These are phyloP conservation scores for Priceomyces melissophilus DNA, from an alignment of 805 yeast genomes.

Conservation along the genomic window DNA sequence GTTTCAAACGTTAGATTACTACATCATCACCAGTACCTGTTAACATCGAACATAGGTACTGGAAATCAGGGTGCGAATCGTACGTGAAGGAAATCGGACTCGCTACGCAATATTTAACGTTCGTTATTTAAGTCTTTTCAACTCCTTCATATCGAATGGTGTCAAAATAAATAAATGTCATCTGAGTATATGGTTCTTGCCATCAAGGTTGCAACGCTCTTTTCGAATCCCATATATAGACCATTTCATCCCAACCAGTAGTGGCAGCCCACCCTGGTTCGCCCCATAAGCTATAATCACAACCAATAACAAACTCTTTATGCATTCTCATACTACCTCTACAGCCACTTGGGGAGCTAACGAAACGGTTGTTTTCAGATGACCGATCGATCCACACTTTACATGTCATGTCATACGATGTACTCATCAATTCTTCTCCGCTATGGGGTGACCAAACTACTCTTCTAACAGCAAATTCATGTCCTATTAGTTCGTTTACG, in stretches of 20 bases:
- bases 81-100: no score
- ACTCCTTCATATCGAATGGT: no score
- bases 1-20: no score
- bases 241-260: conserved; percentile 96
- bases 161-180: no score
- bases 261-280: conserved; percentile 93
- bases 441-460: conserved; percentile 89
- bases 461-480: conserved; percentile 82
- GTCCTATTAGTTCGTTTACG: conserved; percentile 75
- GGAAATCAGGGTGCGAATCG: no score
- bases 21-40: no score
- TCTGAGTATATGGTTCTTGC: no score
- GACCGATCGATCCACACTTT: conserved; percentile 79
- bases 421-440: conserved; percentile 63
- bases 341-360: conserved; percentile 47
- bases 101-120: no score
- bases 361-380: conserved; percentile 51
- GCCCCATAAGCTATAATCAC: conserved; percentile 97
- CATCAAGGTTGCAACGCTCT: conserved; percentile 18
- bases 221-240: conserved; percentile 80
- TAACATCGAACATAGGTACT: no score
- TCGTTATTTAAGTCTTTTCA: no score
- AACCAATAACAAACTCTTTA: conserved; percentile 86
- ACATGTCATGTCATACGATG: conserved; percentile 91
- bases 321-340: conserved; percentile 63